Base-by-base conservation (phyloP, 164 flowering plant species). In the Magnolia sinica region DNA sequence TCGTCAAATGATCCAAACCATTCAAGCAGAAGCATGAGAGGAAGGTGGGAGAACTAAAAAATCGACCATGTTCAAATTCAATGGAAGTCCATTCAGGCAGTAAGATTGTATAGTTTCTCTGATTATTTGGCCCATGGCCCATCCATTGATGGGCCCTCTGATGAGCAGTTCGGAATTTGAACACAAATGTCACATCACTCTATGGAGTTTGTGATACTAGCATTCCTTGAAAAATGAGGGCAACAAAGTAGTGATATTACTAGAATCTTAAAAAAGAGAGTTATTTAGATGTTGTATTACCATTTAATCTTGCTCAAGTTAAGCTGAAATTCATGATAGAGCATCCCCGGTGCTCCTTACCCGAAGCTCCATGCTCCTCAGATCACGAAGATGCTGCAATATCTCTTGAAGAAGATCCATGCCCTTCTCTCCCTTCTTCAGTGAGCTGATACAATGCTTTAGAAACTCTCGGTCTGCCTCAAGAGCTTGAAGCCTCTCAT, bases 381-480 rank as follows among this genome's bases (percentile, higher is more conserved):
- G 85, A 83, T 92, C 94, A 1, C 93, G 91, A 9, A 96, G 88
- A 84, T 94, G 95, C 71, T 89, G 95, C 73, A 96, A 76, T 64
- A 96, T 94, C 76, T 96, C 97, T 73, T 89, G 93, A 61, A 96
- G 93, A 77, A 96, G 90, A 80, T 88, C 87, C 87, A 90, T 82
- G 10, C 99, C 99, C 68, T 89, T 92, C 76, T 88, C 98, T 49
- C 98, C 99, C 81, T 94, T 92, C 81, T 90, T 89, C 80, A 94
- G 74, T 16, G 98, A 92, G 79, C 90, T 82, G 72, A 96, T 80
- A 79, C 98, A 92, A 59, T 94, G 91, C 84, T 88, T 90, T 51
- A 96, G 77, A 58, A 96, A 96, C 74, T 91, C 98, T 67, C 90
- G 83, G 71, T 94, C 99, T 52, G 92, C 92, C 76, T 95, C 99